These are phyloP conservation scores for Colletotrichum australisinense DNA, from an alignment of 2,329 filamentous ascomycete genomes.

Conservation along the genomic window DNA sequence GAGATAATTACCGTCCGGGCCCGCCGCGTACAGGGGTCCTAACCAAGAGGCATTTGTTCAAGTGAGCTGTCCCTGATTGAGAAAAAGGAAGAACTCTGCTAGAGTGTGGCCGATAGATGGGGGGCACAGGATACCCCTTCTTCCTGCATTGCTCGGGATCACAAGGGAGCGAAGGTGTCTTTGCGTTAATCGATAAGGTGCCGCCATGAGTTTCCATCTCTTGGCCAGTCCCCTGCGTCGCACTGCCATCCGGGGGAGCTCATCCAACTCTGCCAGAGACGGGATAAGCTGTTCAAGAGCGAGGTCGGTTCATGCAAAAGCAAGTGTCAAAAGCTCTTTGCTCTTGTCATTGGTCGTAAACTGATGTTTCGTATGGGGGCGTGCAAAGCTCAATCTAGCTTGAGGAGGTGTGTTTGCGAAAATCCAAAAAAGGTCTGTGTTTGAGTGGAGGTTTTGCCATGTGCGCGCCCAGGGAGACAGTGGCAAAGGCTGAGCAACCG, in stretches of 20 bases:
- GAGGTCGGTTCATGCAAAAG: conserved; percentile 30
- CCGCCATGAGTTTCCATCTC: conserved; percentile 12
- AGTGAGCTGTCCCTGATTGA: conserved; percentile 16
- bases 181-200: conserved; percentile 34
- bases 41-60: conserved; percentile 27
- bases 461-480: conserved; percentile 31
- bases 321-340: conserved; percentile 23
- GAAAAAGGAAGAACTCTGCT: conserved; percentile 21
- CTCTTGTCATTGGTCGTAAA: conserved; percentile 22
- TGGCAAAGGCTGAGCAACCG: conserved; percentile 29
- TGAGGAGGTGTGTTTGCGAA: conserved; percentile 20
- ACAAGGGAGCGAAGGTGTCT: conserved; percentile 19
- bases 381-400: conserved; percentile 24
- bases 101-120: conserved; percentile 28
- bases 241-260: conserved; percentile 18
- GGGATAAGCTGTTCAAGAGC: conserved; percentile 22
- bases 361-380: conserved; percentile 31
- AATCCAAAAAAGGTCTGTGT: conserved; percentile 23
- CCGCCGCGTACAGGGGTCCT: conserved; percentile 28
- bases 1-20: conserved; percentile 13
- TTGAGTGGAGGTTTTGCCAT: conserved; percentile 30
- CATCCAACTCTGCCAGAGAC: conserved; percentile 10
- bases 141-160: conserved; percentile 28
- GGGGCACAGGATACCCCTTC: conserved; percentile 26
- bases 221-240: neutral